phyloP scores from a whole-genome alignment of 2,329 filamentous ascomycete genomes.

The Coleophoma cylindrospora region DNA sequence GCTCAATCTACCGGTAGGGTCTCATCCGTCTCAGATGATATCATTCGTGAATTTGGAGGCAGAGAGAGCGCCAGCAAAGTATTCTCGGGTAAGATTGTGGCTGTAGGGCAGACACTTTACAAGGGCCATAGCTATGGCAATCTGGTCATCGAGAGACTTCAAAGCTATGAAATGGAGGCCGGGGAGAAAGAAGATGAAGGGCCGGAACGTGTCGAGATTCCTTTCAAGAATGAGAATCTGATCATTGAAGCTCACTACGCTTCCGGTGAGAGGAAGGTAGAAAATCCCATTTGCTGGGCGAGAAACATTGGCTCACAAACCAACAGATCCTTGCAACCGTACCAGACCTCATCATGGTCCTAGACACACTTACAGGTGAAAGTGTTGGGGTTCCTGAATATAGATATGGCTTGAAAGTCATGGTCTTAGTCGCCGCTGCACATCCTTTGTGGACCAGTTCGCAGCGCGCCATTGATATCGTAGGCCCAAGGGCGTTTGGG shows the following conservation, averaged over 20 bases:
- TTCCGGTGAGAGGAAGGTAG: conserved; percentile 10
- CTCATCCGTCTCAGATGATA: not conserved
- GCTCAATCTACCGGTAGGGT: not conserved
- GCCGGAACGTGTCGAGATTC: conserved; percentile 17
- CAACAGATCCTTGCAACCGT: conserved; percentile 33
- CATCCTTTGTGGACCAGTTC: not conserved
- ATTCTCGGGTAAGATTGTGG: not conserved
- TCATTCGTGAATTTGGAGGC: not conserved
- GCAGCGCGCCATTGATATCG: not conserved
- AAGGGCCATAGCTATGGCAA: not conserved
- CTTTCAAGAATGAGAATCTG: conserved; percentile 36
- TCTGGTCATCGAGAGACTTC: not conserved
- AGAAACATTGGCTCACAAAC: not conserved
- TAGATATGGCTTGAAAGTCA: not conserved
- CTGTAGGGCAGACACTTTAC: not conserved
- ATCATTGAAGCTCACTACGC: conserved; percentile 31
- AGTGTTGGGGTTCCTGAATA: not conserved
- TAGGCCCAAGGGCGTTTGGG: not conserved
- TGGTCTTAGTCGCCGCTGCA: not conserved
- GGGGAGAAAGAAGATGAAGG: not conserved
- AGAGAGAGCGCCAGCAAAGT: not conserved
- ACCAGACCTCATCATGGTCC: conserved; percentile 35
- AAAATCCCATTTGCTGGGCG: not conserved
- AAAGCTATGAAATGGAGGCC: not conserved
- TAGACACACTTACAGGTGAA: not conserved